These are phyloP conservation scores for Onygenales sp. DNA, from an alignment of 2,329 filamentous ascomycete species.

Conservation along the genomic window DNA sequence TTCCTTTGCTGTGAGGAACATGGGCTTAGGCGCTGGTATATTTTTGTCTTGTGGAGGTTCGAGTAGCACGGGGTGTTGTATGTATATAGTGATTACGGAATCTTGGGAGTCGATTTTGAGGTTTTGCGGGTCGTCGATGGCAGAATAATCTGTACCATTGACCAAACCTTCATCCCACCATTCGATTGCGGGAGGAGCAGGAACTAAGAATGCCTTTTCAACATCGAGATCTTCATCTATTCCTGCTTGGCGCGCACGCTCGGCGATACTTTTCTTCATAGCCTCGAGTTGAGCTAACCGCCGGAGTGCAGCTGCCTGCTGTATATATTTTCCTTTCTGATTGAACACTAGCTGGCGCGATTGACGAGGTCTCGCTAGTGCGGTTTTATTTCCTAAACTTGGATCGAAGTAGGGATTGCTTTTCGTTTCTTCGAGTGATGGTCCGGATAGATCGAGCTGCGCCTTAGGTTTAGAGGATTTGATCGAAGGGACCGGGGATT, in stretches of 20 bases:
- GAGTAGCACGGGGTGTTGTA: conserved; percentile 86
- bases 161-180: conserved; percentile 96
- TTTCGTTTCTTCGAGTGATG: conserved; percentile 48
- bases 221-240: conserved; percentile 84
- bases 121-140: conserved; percentile 53
- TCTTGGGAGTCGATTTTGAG: conserved; percentile 71
- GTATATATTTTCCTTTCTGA: conserved; percentile 93
- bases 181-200: conserved; percentile 76
- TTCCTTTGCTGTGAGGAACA: conserved; percentile 86
- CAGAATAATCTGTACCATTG: conserved; percentile 63
- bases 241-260: conserved; percentile 76
- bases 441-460: conserved; percentile 48
- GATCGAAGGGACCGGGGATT: conserved; percentile 28
- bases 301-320: conserved; percentile 81
- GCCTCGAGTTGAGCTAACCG: conserved; percentile 81
- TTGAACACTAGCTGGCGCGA: conserved; percentile 80
- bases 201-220: conserved; percentile 81
- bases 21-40: conserved; percentile 67
- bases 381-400: conserved; percentile 50
- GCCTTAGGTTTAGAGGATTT: conserved; percentile 37
- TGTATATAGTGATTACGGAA: conserved; percentile 77
- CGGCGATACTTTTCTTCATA: conserved; percentile 89
- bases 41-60: conserved; percentile 87
- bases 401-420: conserved; percentile 80
- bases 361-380: conserved; percentile 52